Base-by-base conservation (phyloP, 495 filamentous ascomycete species). In the Daldinia loculata region DNA sequence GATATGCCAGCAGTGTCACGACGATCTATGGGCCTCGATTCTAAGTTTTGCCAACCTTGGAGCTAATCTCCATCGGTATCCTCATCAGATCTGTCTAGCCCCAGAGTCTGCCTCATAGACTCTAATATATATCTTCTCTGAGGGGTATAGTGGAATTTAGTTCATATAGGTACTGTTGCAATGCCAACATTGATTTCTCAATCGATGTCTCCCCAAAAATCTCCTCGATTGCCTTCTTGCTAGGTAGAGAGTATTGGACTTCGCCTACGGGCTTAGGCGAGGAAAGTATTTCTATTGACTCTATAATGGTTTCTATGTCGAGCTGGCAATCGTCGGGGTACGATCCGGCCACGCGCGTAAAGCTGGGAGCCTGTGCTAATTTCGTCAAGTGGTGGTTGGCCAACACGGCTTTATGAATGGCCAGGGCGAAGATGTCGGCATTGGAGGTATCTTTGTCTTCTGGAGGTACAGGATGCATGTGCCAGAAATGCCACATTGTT, bases 401-500 rank as follows among this genome's bases (percentile, higher is more conserved):
- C 9, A 8, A 17, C n/a, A 66, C n/a, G 11, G 66, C 60, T 29
- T 63, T 27, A 0, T 45, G 11, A 4, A 77, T 77, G n/a, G 64
- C 66, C 3, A 3, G 6, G 6, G 39, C 43, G 38, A 74, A 65
- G 39, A 17, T 19, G 6, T 2, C 26, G 22, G 61, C 61, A 14
- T 56, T 60, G 7, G 38, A 12, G 24, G 14, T 52, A 14, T 52
- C 22, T 15, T 24, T 24, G 12, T 15, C 11, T 27, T 36, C 34
- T 11, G 22, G 43, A 48, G 17, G 8, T 6, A 9, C n/a, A 8
- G 41, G 41, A 19, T 45, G 8, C 22, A 8, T 41, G 14, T 62
- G 70, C 67, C 69, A 67, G n/a, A 75, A 32, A 48, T 75, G 45
- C 72, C 74, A 74, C 62, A 78, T 51, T 2, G 75, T 73, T 36